Base-by-base conservation (phyloP, 257 asterid species). In the Coffea canephora region DNA sequence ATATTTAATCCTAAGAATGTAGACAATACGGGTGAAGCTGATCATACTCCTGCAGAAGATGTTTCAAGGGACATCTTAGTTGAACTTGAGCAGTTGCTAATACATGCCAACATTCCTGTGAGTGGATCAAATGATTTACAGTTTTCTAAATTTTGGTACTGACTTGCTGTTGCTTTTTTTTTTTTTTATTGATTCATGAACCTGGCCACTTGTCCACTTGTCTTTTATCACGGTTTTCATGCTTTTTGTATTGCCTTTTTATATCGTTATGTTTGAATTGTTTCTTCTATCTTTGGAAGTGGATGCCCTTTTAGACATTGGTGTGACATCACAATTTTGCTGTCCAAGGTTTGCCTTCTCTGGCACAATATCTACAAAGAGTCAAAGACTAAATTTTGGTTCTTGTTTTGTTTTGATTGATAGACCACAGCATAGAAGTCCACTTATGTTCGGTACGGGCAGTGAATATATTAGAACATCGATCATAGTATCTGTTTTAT, bases 21-120 rank as follows among this genome's bases (percentile, higher is more conserved):
- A 13, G 93, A 87, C 55, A 71, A 77, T 31, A 84, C 49, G 61
- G 91, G 54, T 84, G 91, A 81, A 78, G 79, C 83, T 73, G 91
- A 80, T 79, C 74, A 62, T 46, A 84, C 77, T 87, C 73, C 85
- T 65, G 87, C 81, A 23, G 74, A 76, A 74, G 92, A 72, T 80
- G 81, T 71, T 41, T 34, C 82, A 71, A 88, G 86, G 83, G 88
- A 88, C 59, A 83, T 81, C 54, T 85, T 95, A 79, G 77, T 72
- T 75, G 92, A 91, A 84, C 88, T 95, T 73, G 99, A 95, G 71
- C 87, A 82, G 77, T 79, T 95, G 86, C 91, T 95, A 76, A 78
- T 91, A 70, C 93, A 91, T 84, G 87, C 93, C 74, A 93, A 86
- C 86, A 89, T 93, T 72, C 95, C 97, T 79, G 99, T 95, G 86